phyloP scores from a whole-genome alignment of 331 rosid species.

The Ulmus americana region DNA sequence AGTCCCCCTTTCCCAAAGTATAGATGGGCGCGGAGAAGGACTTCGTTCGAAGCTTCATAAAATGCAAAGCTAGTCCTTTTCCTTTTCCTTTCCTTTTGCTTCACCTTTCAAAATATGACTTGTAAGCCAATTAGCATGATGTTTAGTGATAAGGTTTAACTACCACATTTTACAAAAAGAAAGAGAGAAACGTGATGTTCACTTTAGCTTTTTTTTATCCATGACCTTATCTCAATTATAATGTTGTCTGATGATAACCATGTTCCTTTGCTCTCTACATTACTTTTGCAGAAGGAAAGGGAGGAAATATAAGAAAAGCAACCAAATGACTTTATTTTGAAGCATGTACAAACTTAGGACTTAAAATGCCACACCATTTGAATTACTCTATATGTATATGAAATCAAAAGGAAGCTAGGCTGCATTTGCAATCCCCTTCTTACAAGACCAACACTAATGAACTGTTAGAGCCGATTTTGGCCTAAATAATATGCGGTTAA shows the following conservation, averaged over 20 bases:
- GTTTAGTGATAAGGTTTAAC: slow-evolving; percentile 1
- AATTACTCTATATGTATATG: background rate
- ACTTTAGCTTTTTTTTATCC: background rate
- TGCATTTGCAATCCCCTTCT: too few relatives aligned
- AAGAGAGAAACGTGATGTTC: background rate
- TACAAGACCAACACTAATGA: too few relatives aligned
- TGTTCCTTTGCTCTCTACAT: background rate
- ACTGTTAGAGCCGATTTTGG: too few relatives aligned
- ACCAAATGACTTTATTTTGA: background rate
- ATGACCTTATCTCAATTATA: slow-evolving; percentile 3
- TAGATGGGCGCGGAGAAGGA: too few relatives aligned
- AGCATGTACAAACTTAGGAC: background rate
- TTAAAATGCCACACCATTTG: background rate
- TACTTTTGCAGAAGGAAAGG: background rate
- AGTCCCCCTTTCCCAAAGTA: too few relatives aligned
- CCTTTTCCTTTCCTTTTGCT: background rate
- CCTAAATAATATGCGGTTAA: too few relatives aligned
- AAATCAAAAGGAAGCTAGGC: too few relatives aligned
- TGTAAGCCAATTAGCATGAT: background rate
- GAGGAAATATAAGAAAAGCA: background rate
- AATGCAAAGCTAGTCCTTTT: background rate
- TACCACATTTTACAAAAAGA: background rate
- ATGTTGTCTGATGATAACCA: slow-evolving; percentile 4
- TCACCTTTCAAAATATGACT: slow-evolving; percentile 6
- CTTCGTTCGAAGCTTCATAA: background rate